Base-by-base conservation (phyloP, 495 filamentous ascomycete genomes). In the Amphirosellinia nigrospora region DNA sequence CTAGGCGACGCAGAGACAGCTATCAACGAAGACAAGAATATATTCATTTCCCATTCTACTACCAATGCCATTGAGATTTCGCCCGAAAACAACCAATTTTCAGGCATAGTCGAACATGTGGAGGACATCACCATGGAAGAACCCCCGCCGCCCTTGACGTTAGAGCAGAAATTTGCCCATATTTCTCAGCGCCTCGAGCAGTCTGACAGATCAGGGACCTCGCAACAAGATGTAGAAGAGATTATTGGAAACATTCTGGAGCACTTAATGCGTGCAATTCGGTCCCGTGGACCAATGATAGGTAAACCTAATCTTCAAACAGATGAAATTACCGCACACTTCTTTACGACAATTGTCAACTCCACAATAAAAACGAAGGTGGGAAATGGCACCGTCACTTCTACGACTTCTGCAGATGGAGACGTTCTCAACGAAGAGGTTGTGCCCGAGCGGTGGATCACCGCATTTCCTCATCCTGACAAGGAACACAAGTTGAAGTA, bases 161-260 rank as follows among this genome's bases (percentile, higher is more conserved):
- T 85, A 19, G 81, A 84, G n/a, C 77, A 83, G 26, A 81, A 75
- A 64, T 75, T 85, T n/a, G 77, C 76, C 0, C 73, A 72, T 11
- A 79, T 82, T 6, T 76, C 76, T 13, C 72, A 71, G 28, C 74
- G 70, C 28, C 75, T 86, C 6, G 78, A 84, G 71, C 78, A 82
- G 58, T 80, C 81, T 3, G 80, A 83, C 58, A 77, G 82, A 30
- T 75, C 79, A 34, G 84, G 84, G 15, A 82, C 83, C 2, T 81
- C 81, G 13, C 84, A 94, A 75, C 95, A 98, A 82, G 96, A 99
- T 82, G 96, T 97, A 8, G 94, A 92, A 11, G 96, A 99, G 78
- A 94, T 97, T 45, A 94, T 97, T 77, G 93, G 93, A 46, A 94
- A 96, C 76, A 90, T 96, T 28, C 86, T 96, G 43, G 94, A 94